A percentile compares a stretch with the other conserved stretches of the same genome.
phyloP scores from a whole-genome alignment of 768 basidiomycete species.

The Trametes sanguinea region DNA sequence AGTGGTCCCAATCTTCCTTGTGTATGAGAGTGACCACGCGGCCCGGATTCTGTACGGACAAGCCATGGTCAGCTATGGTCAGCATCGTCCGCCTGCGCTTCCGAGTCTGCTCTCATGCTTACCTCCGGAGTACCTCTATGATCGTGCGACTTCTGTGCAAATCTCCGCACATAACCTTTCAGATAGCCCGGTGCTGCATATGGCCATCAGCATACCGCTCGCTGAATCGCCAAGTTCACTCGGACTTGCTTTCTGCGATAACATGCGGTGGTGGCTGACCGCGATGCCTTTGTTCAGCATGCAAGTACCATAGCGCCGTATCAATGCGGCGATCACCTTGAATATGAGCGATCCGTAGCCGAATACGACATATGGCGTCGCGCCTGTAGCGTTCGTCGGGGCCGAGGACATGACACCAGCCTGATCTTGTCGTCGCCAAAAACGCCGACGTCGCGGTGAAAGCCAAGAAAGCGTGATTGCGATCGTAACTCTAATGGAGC shows the following conservation, averaged over 20 bases:
- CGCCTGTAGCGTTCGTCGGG: neutral
- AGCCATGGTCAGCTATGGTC: too few species aligned
- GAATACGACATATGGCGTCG: conserved; percentile 68
- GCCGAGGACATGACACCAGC: neutral
- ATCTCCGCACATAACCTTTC: conserved; percentile 88
- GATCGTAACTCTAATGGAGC: too few species aligned
- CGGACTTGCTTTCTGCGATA: conserved; percentile 56
- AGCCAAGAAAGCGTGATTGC: too few species aligned
- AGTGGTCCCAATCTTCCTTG: conserved; percentile 83
- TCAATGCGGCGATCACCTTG: conserved; percentile 54
- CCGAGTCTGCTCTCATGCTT: conserved; percentile 9
- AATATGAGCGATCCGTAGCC: conserved; percentile 94
- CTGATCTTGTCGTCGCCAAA: too few species aligned
- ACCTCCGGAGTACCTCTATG: conserved; percentile 90
- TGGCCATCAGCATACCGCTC: neutral
- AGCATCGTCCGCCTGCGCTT: neutral
- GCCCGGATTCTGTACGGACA: conserved; percentile 65
- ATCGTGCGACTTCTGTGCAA: conserved; percentile 90
- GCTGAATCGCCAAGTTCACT: neutral
- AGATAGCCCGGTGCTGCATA: conserved; percentile 75
- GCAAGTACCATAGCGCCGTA: neutral
- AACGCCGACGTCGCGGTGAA: too few species aligned
- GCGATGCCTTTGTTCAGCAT: neutral
- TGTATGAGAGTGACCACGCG: conserved; percentile 89
- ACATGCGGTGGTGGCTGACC: conserved; percentile 81